A percentile compares a stretch with the other conserved stretches of the same genome.
These are phyloP conservation scores for Rhodotorula taiwanensis DNA, from an alignment of 768 basidiomycete genomes.

Conservation along the genomic window DNA sequence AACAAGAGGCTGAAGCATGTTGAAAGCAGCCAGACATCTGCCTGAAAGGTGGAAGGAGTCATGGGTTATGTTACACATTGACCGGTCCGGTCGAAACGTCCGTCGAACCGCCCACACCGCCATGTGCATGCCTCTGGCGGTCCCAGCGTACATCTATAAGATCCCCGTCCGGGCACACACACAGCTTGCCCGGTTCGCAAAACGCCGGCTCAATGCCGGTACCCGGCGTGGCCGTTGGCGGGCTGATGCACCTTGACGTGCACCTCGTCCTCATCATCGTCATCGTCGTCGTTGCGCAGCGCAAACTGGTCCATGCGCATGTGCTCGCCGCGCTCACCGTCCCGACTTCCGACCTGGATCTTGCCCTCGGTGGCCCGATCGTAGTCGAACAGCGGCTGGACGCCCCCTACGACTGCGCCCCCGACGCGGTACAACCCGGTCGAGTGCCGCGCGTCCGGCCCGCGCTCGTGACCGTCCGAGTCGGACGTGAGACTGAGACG, in stretches of 20 bases:
- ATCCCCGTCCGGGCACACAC: too few species aligned
- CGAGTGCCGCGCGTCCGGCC: conserved; percentile 3
- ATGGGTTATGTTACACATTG: too few species aligned
- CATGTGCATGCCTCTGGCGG: too few species aligned
- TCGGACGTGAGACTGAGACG: not conserved
- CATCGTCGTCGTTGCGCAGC: conserved; percentile 17
- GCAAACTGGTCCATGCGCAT: conserved; percentile 25
- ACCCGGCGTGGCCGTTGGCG: too few species aligned
- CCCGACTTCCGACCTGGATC: not conserved
- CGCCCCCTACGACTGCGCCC: conserved; percentile 9
- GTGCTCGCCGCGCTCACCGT: not conserved
- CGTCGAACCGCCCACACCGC: too few species aligned
- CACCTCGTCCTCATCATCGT: conserved; percentile 11
- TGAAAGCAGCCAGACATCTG: too few species aligned
- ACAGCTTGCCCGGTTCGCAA: too few species aligned
- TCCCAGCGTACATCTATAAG: too few species aligned
- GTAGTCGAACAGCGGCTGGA: conserved; percentile 29
- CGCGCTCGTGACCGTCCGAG: not conserved
- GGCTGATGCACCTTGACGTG: conserved; percentile 4
- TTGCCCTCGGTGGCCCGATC: not conserved
- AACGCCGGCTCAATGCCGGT: too few species aligned
- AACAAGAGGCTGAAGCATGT: too few species aligned
- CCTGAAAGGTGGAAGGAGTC: too few species aligned
- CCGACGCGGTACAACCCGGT: conserved; percentile 15
- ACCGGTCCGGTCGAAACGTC: too few species aligned